Evolutionary conservation across 768 basidiomycete genomes (phyloP).

Genomic region (Trametopsis cervina): DNA sequence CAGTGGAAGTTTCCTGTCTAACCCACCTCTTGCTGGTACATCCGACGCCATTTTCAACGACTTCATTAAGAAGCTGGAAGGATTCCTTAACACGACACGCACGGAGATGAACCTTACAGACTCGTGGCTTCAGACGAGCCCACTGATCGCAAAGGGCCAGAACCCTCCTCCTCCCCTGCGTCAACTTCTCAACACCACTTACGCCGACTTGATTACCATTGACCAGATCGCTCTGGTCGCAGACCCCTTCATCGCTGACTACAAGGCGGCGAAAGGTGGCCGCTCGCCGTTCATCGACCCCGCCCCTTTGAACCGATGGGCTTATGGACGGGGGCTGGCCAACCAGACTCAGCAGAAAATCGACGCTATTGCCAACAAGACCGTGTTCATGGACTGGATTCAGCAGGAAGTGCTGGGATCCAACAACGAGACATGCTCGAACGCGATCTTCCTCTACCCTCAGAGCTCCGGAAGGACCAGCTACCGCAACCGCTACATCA

Average conservation of each 20-base stretch:
- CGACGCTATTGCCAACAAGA: slow-evolving; percentile 21
- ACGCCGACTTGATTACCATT: slow-evolving; percentile 21
- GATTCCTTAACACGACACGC: slow-evolving; percentile 21
- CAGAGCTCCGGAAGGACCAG: slow-evolving; percentile 20
- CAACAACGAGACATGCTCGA: slow-evolving; percentile 20
- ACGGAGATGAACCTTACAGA: slow-evolving; percentile 19
- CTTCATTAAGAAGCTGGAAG: slow-evolving; percentile 23
- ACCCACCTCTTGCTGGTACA: slow-evolving; percentile 16
- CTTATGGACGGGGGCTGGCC: slow-evolving; percentile 16
- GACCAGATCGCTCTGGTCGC: slow-evolving; percentile 23
- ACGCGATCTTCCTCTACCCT: slow-evolving; percentile 24
- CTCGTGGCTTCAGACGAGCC: slow-evolving; percentile 19
- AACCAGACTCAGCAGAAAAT: slow-evolving; percentile 11
- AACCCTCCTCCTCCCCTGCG: slow-evolving; percentile 16
- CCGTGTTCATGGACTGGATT: slow-evolving; percentile 26
- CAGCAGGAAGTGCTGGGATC: slow-evolving; percentile 16
- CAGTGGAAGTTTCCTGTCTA: slow-evolving; percentile 18
- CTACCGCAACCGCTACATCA: slow-evolving; percentile 20
- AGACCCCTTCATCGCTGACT: slow-evolving; percentile 23
- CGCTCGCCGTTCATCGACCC: slow-evolving; percentile 25
- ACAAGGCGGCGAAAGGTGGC: slow-evolving; percentile 17
- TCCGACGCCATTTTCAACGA: slow-evolving; percentile 19
- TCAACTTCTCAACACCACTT: slow-evolving; percentile 21
- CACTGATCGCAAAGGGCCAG: slow-evolving; percentile 13
- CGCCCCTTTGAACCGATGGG: slow-evolving; percentile 22